Percentiles rank a stretch among this genome's conserved stretches.
Evolutionary conservation across 495 filamentous ascomycete genomes (phyloP).

Genomic region (Penicillium subrubescens): DNA sequence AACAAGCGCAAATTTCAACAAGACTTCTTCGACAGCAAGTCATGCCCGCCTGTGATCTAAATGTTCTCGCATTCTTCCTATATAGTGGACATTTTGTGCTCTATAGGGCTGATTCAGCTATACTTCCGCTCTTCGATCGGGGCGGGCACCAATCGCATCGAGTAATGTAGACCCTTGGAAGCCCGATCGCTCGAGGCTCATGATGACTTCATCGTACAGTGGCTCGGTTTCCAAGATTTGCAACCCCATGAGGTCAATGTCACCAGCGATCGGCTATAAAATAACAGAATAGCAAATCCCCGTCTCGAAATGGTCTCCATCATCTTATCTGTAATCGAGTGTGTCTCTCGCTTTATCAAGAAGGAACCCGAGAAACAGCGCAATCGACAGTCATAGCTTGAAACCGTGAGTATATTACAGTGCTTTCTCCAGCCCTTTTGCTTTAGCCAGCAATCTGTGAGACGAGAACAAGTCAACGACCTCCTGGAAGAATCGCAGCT

Average conservation of each 20-base stretch:
- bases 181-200: slow-evolving; percentile 10
- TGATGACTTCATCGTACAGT: slow-evolving; percentile 26
- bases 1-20: too few species aligned
- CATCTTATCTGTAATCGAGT: slow-evolving; percentile 14
- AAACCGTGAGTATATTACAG: neutral
- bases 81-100: neutral
- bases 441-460: neutral
- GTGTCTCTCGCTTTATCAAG: slow-evolving; percentile 11
- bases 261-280: neutral
- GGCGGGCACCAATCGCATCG: slow-evolving; percentile 6
- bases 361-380: slow-evolving; percentile 9
- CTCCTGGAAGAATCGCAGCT: neutral
- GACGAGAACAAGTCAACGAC: too few species aligned
- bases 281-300: neutral
- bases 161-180: neutral
- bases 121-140: neutral
- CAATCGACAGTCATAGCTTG: neutral
- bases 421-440: neutral
- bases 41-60: too few species aligned
- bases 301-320: slow-evolving; percentile 8
- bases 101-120: neutral
- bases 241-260: slow-evolving; percentile 9
- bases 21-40: too few species aligned
- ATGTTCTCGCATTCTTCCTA: neutral
- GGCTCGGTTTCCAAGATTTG: neutral